Conservation (phyloP, 1,284 basidiomycete genomes). For the Austroboletus rostrupii region DNA sequence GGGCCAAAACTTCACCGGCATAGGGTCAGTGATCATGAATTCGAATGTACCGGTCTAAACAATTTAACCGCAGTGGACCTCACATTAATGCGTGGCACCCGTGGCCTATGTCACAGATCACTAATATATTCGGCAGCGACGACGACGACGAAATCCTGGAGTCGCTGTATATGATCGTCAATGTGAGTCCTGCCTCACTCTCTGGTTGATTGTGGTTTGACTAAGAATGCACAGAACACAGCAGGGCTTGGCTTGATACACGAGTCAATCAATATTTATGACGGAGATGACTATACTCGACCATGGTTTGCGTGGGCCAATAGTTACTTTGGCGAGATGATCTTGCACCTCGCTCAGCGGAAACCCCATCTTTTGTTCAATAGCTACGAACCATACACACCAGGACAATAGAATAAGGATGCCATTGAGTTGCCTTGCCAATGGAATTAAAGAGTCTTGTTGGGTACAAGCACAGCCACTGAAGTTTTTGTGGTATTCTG, state of each 20-base stretch:
- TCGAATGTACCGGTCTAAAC: constrained; percentile 1
- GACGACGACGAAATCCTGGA: constrained; percentile 64
- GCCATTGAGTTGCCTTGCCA: not conserved
- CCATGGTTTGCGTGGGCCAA: constrained; percentile 83
- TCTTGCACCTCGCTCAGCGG: constrained; percentile 68
- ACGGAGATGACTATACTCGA: constrained; percentile 58
- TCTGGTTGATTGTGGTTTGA: not conserved
- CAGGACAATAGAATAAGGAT: constrained; percentile 30
- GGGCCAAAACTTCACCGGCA: constrained; percentile 61
- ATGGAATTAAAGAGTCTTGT: not conserved
- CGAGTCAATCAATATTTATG: constrained; percentile 66
- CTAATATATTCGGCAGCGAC: constrained; percentile 69
- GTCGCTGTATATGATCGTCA: constrained; percentile 59
- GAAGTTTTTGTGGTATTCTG: constrained; percentile 1
- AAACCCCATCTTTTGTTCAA: constrained; percentile 69
- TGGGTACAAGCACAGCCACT: constrained; percentile 23
- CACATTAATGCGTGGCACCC: constrained; percentile 71
- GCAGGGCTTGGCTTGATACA: constrained; percentile 73
- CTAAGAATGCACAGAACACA: constrained; percentile 49
- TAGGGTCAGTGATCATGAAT: constrained; percentile 48
- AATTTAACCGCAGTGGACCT: constrained; percentile 51
- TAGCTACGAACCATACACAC: constrained; percentile 47
- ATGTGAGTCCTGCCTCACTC: constrained; percentile 41
- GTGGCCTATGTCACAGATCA: constrained; percentile 80
- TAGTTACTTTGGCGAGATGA: constrained; percentile 77